Evolutionary conservation across 164 flowering plant species (phyloP).

Genomic region (Houttuynia cordata): DNA sequence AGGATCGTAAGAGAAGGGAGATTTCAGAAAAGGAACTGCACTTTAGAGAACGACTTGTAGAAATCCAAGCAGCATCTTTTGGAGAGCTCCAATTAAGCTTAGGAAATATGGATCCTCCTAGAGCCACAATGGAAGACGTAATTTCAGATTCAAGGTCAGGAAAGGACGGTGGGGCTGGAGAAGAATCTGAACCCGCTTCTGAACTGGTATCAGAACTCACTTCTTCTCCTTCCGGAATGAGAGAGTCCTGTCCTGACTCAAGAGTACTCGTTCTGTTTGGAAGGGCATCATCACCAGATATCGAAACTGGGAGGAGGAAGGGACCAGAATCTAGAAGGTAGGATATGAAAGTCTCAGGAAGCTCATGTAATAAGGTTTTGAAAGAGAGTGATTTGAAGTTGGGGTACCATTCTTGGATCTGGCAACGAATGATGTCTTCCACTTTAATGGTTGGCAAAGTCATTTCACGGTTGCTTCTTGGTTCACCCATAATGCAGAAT

Average conservation of each 20-base stretch:
- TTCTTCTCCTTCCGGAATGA: not conserved
- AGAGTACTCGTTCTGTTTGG: constrained; percentile 69
- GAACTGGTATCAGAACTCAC: not conserved
- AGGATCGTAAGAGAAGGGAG: constrained; percentile 61
- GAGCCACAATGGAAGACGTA: constrained; percentile 49
- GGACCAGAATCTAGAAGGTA: constrained; percentile 77
- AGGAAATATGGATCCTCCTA: constrained; percentile 80
- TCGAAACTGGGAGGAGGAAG: constrained; percentile 65
- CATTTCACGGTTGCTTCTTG: not conserved
- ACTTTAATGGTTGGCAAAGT: constrained; percentile 27
- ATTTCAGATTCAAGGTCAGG: constrained; percentile 62
- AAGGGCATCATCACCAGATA: constrained; percentile 59
- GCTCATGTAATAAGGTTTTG: constrained; percentile 57
- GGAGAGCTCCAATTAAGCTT: constrained; percentile 97
- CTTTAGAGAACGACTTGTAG: constrained; percentile 51
- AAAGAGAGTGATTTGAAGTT: constrained; percentile 60
- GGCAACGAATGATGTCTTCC: constrained; percentile 65
- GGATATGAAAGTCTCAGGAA: constrained; percentile 68
- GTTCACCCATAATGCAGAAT: not conserved
- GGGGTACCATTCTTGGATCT: constrained; percentile 94
- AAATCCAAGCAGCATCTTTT: constrained; percentile 87
- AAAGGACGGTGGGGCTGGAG: constrained; percentile 43
- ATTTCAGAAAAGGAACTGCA: constrained; percentile 77
- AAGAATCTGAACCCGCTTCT: constrained; percentile 11
- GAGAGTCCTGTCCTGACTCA: constrained; percentile 20